phyloP scores from a whole-genome alignment of 306 rosid species.

The Lupinus albus region DNA sequence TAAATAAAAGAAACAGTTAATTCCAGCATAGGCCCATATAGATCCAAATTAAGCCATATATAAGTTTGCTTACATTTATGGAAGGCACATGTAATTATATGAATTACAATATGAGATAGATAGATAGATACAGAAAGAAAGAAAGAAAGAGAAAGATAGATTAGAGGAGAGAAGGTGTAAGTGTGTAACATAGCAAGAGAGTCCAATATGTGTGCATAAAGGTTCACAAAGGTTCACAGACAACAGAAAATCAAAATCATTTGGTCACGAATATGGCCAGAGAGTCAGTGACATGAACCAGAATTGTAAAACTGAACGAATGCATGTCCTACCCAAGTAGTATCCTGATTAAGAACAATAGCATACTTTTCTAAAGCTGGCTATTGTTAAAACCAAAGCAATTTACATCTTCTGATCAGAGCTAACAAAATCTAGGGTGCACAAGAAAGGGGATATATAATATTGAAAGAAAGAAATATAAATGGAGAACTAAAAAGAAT shows the following conservation, averaged over 20 bases:
- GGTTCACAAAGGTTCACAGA: background rate
- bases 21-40: conserved; percentile 33
- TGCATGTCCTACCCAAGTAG: background rate
- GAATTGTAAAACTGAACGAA: background rate
- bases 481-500: background rate
- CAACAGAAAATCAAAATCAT: conserved; percentile 19
- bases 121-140: background rate
- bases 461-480: background rate
- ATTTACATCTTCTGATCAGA: conserved; percentile 10
- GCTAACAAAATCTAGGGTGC: background rate
- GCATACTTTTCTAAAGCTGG: background rate
- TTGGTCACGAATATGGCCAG: no score
- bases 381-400: conserved; percentile 11
- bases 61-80: conserved; percentile 1
- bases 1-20: conserved; percentile 46
- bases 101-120: conserved; percentile 7
- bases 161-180: background rate
- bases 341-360: background rate
- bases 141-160: no score
- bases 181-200: background rate
- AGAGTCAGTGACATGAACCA: no score
- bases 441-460: background rate
- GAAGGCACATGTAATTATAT: background rate
- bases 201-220: background rate
- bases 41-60: conserved; percentile 16